Evolutionary conservation across 352 stramenopile genomes (phyloP).

Genomic region (Pythium grandisporangium): DNA sequence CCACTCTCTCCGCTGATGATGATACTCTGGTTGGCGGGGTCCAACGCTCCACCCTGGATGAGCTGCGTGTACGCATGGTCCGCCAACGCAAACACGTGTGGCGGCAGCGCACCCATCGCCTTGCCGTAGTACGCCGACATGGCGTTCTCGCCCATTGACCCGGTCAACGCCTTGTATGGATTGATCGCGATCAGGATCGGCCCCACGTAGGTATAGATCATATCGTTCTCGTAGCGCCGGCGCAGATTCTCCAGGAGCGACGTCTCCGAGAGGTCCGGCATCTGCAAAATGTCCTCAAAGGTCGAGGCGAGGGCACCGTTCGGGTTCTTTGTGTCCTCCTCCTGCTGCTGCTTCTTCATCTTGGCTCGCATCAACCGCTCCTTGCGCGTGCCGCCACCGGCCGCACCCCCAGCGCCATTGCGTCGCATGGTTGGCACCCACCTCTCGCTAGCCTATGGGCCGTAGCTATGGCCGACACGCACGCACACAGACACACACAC

Average conservation of each 20-base stretch:
- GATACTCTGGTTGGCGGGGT: slow-evolving; percentile 86
- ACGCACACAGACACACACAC: too few relatives aligned
- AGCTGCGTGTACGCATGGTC: slow-evolving; percentile 87
- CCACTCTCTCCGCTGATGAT: slow-evolving; percentile 91
- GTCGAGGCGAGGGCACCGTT: slow-evolving; percentile 24
- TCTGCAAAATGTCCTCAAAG: slow-evolving; percentile 86
- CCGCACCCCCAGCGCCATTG: slow-evolving; percentile 8
- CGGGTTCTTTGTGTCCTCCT: slow-evolving; percentile 36
- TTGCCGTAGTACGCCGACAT: slow-evolving; percentile 89
- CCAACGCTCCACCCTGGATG: slow-evolving; percentile 70
- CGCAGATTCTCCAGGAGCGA: slow-evolving; percentile 86
- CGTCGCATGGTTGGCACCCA: slow-evolving; percentile 34
- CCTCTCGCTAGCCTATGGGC: too few relatives aligned
- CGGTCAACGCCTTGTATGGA: slow-evolving; percentile 79
- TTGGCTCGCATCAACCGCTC: slow-evolving; percentile 81
- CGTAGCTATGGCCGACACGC: too few relatives aligned
- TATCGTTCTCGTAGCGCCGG: slow-evolving; percentile 86
- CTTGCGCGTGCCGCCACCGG: slow-evolving; percentile 47
- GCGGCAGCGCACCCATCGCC: slow-evolving; percentile 66
- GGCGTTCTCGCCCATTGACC: slow-evolving; percentile 53
- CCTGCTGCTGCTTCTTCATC: slow-evolving; percentile 81
- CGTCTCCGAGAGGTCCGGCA: slow-evolving; percentile 84
- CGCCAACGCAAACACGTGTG: slow-evolving; percentile 87
- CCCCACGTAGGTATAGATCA: slow-evolving; percentile 93
- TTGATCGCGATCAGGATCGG: slow-evolving; percentile 90